A percentile compares a stretch with the other conserved stretches of the same genome.
These are phyloP conservation scores for Macrophomina pseudophaseolina DNA, from an alignment of 2,329 filamentous ascomycete species.

Conservation along the genomic window DNA sequence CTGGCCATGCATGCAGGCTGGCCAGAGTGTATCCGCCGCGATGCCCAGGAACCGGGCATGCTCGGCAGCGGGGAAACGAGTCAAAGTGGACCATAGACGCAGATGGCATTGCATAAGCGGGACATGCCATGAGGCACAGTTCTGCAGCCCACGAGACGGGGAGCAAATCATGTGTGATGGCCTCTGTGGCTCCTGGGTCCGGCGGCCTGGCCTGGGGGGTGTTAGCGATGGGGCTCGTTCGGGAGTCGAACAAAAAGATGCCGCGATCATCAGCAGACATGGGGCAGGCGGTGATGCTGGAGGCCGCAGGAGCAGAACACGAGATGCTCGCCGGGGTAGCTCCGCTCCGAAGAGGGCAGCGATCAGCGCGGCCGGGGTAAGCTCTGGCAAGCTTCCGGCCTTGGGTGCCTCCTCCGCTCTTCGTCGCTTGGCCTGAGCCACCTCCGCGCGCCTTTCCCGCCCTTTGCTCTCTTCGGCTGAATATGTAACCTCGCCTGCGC, in stretches of 20 bases:
- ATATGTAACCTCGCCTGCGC: constrained; percentile 1
- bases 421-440: background rate
- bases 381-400: constrained; percentile 18
- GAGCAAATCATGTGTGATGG: background rate
- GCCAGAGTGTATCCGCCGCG: background rate
- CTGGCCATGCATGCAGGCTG: background rate
- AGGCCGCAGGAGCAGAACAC: constrained; percentile 6
- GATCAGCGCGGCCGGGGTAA: constrained; percentile 13
- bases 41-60: constrained; percentile 1
- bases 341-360: background rate
- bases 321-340: constrained; percentile 18
- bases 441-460: constrained; percentile 19
- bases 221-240: background rate
- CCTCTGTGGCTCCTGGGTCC: background rate
- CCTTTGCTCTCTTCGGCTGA: background rate
- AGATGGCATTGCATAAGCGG: background rate
- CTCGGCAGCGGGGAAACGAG: background rate
- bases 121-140: background rate
- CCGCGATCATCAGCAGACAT: background rate
- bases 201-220: background rate
- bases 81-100: background rate
- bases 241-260: background rate
- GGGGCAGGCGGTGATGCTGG: background rate
- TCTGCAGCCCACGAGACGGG: background rate
- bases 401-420: background rate